These are phyloP conservation scores for Fraxinus quadrangulata DNA, from an alignment of 257 asterid genomes.

Conservation along the genomic window DNA sequence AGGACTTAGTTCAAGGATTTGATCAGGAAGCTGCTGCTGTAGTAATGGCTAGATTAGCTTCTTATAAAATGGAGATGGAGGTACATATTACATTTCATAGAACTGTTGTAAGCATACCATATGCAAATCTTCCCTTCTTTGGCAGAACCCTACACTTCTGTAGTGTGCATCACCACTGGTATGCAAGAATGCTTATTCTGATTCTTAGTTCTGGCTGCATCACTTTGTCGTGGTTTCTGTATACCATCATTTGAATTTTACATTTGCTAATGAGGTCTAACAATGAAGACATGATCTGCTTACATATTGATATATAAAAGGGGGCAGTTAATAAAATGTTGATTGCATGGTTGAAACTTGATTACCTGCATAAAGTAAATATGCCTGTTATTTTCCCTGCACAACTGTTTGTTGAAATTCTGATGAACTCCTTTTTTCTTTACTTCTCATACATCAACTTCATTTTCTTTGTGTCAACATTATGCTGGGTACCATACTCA, in stretches of 20 bases:
- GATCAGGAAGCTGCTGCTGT: slow-evolving; percentile 99
- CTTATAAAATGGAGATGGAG: slow-evolving; percentile 97
- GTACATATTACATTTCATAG: slow-evolving; percentile 37
- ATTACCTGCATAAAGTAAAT: not conserved
- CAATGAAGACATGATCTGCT: not conserved
- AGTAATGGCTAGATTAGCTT: slow-evolving; percentile 86
- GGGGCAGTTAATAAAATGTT: not conserved
- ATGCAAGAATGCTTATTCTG: slow-evolving; percentile 11
- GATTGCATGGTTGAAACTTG: not conserved
- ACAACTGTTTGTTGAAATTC: not conserved
- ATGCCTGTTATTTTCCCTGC: not conserved
- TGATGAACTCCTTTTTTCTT: not conserved
- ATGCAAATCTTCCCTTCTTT: slow-evolving; percentile 13
- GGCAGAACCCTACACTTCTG: slow-evolving; percentile 12
- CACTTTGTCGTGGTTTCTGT: slow-evolving; percentile 10
- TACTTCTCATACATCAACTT: not conserved
- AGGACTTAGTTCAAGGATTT: slow-evolving; percentile 94
- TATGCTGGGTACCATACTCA: not conserved
- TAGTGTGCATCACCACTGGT: not conserved
- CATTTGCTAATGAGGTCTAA: not conserved
- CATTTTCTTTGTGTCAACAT: not conserved
- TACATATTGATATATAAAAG: not conserved
- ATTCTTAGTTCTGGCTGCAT: slow-evolving; percentile 10
- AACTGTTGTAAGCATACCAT: not conserved
- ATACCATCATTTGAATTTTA: slow-evolving; percentile 2